These are phyloP conservation scores for Lactarius tabidus DNA, from an alignment of 768 basidiomycete species.

Conservation along the genomic window DNA sequence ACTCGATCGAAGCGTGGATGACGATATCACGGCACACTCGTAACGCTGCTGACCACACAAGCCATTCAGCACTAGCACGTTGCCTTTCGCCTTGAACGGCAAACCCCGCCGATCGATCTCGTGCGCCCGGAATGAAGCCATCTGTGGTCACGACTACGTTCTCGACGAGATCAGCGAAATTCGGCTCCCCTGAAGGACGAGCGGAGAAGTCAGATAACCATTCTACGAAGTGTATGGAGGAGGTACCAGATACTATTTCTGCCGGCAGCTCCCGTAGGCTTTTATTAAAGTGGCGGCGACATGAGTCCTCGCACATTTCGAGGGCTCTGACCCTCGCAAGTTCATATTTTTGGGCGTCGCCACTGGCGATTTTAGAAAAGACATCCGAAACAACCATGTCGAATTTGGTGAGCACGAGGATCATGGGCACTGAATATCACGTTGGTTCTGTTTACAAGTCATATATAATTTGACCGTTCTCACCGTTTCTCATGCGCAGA, in stretches of 20 bases:
- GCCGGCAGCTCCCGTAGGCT: background rate
- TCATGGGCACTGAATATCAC: background rate
- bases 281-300: background rate
- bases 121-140: background rate
- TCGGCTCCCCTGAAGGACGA: background rate
- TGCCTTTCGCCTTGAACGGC: background rate
- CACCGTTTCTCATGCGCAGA: conserved; percentile 5
- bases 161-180: background rate
- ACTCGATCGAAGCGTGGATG: conserved; percentile 9
- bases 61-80: background rate
- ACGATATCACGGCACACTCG: background rate
- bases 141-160: background rate
- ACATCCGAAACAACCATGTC: background rate
- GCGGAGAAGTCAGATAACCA: background rate
- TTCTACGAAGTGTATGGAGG: background rate
- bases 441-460: background rate
- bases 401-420: conserved; percentile 11
- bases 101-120: background rate
- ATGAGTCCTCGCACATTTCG: background rate
- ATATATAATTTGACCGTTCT: background rate
- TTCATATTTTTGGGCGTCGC: background rate
- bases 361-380: background rate
- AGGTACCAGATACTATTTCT: conserved; percentile 9
- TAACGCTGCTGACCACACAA: conserved; percentile 5
- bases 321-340: background rate